Evolutionary conservation across 164 flowering plant genomes (phyloP).

Genomic region (Stephania japonica): DNA sequence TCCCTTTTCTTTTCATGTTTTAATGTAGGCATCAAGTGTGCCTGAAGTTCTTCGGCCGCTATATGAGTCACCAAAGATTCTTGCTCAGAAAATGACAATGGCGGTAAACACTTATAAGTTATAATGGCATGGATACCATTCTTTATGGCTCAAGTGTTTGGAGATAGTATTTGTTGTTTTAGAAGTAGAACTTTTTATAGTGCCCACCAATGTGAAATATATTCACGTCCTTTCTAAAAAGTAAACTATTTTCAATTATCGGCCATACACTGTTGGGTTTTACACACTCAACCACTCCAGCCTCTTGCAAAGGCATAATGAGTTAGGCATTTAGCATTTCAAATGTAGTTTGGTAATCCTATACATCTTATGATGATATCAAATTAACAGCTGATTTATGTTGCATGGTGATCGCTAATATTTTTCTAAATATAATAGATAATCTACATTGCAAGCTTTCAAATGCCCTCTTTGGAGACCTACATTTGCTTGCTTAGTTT

Average conservation of each 20-base stretch:
- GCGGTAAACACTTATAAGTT: constrained; percentile 37
- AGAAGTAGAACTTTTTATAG: neutral
- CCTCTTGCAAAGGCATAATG: neutral
- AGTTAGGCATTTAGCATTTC: neutral
- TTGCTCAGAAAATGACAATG: constrained; percentile 76
- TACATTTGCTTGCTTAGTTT: neutral
- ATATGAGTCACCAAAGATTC: constrained; percentile 69
- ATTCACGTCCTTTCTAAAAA: neutral
- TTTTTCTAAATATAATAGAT: neutral
- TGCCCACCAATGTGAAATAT: neutral
- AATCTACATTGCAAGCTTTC: no score
- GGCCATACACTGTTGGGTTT: neutral
- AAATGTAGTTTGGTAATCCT: neutral
- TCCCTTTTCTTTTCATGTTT: neutral
- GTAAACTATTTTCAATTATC: neutral
- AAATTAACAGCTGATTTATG: neutral
- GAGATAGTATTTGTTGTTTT: neutral
- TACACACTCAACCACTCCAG: neutral
- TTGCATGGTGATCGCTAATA: neutral
- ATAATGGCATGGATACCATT: neutral
- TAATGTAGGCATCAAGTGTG: constrained; percentile 48
- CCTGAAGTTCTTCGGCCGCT: constrained; percentile 84
- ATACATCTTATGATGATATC: no score
- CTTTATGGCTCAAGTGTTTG: neutral
- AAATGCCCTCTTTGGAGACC: neutral